Evolutionary conservation across 73 alveolate genomes (phyloP), one percentile per base, ranked within the genome.

Genomic region (Durusdinium trenchii): DNA sequence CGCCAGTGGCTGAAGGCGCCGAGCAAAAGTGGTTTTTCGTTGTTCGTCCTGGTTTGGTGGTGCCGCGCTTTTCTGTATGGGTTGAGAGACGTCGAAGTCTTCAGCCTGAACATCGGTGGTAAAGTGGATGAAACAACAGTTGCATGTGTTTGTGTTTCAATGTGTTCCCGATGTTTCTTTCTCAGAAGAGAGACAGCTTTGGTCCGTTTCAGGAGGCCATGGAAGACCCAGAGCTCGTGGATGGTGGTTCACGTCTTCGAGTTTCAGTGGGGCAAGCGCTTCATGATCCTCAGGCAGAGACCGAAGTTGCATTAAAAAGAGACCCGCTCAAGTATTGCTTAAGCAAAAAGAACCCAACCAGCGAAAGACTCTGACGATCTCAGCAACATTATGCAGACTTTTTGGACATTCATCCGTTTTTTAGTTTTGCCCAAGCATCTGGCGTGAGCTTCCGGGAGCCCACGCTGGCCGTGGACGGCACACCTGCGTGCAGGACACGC

Each of bases 221-320:
- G 35, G 81, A n/a, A 1, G 98, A 91, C 42, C 43, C 89, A 0
- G 90, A 91, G 45, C 90, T 91, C 62, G 62, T n/a, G 60, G 89
- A 91, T 30, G 98, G 98, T 6, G 98, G 98, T 1, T 87, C 67
- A 40, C 98, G 98, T 50, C 45, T 91, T 35, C 71, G 87, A n/a
- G 48, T 76, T 30, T 43, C 23, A 14, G 96, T 50, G n/a, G 96
- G 91, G 2, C 78, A 84, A 28, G 94, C 94, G 40, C 9, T 84
- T 18, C 92, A 82, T 48, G 92, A 42, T 38, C 94, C 76, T 52
- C 30, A 52, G 94, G 92, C 45, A 18, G 62, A 30, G 50, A 48
- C 40, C 9, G 76, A 4, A 4, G 76, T n/a, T n/a, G n/a, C n/a
- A n/a, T n/a, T n/a, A n/a, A n/a, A n/a, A n/a, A n/a, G n/a, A n/a